phyloP scores from a whole-genome alignment of 2,329 filamentous ascomycete genomes.

The Curvularia spicifera region DNA sequence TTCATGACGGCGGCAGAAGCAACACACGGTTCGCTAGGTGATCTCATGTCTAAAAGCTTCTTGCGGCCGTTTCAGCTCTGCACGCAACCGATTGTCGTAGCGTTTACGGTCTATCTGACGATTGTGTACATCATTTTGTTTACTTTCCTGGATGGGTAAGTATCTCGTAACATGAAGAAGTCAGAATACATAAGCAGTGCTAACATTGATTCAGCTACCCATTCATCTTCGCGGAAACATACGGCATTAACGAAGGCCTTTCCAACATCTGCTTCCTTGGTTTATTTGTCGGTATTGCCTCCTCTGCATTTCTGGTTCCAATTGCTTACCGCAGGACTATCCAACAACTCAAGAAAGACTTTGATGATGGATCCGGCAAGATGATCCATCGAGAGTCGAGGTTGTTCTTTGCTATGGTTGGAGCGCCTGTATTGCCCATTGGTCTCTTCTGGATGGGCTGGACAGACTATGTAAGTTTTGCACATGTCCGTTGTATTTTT shows the following conservation, averaged over 20 bases:
- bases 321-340: constrained; percentile 47
- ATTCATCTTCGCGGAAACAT: constrained; percentile 59
- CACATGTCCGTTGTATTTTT: background rate
- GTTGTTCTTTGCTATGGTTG: constrained; percentile 60
- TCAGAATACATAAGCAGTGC: too few species aligned
- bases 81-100: constrained; percentile 56
- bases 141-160: constrained; percentile 60
- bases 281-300: constrained; percentile 54
- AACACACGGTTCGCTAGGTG: constrained; percentile 49
- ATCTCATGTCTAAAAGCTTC: constrained; percentile 38
- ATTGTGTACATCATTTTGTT: constrained; percentile 64
- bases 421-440: constrained; percentile 58
- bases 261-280: constrained; percentile 58
- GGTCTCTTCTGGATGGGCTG: constrained; percentile 66
- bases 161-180: background rate
- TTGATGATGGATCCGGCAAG: constrained; percentile 46
- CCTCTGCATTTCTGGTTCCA: constrained; percentile 51
- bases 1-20: constrained; percentile 56
- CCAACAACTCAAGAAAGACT: constrained; percentile 38
- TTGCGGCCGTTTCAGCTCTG: constrained; percentile 53
- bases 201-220: constrained; percentile 21
- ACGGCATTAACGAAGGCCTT: constrained; percentile 54
- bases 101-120: constrained; percentile 59
- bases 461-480: constrained; percentile 51
- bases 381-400: constrained; percentile 60